Evolutionary conservation across 352 stramenopile species (phyloP).

Genomic region (Pythium dissimile): DNA sequence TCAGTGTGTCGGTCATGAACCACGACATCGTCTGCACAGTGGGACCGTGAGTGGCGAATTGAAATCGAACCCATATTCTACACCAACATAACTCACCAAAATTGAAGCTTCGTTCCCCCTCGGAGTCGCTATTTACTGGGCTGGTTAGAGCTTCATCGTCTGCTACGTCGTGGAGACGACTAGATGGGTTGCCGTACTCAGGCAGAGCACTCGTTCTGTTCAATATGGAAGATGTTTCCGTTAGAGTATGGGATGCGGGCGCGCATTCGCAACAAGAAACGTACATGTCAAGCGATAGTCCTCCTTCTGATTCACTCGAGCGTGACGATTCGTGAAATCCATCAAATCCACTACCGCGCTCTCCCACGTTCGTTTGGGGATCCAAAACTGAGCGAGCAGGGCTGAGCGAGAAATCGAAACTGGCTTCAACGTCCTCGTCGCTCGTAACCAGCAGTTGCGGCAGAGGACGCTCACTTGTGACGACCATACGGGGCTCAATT

Average conservation of each 20-base stretch:
- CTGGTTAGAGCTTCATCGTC: no score
- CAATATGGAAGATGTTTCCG: no score
- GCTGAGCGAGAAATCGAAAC: constrained; percentile 19
- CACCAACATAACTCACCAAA: constrained; percentile 18
- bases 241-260: no score
- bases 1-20: constrained; percentile 3
- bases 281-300: constrained; percentile 67
- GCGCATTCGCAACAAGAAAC: constrained; percentile 4
- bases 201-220: no score
- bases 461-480: no score
- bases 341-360: background rate
- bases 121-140: background rate
- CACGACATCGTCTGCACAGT: constrained; percentile 9
- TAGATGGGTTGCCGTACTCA: no score
- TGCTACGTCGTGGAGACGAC: no score
- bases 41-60: no score
- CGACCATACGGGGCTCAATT: background rate
- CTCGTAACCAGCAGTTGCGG: no score
- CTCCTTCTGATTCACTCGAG: constrained; percentile 22
- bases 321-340: background rate
- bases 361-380: background rate
- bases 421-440: background rate
- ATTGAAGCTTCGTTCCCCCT: constrained; percentile 27
- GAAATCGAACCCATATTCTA: no score
- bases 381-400: background rate